Evolutionary conservation across 768 basidiomycete species (phyloP).

Genomic region (Boletus sensibilis): DNA sequence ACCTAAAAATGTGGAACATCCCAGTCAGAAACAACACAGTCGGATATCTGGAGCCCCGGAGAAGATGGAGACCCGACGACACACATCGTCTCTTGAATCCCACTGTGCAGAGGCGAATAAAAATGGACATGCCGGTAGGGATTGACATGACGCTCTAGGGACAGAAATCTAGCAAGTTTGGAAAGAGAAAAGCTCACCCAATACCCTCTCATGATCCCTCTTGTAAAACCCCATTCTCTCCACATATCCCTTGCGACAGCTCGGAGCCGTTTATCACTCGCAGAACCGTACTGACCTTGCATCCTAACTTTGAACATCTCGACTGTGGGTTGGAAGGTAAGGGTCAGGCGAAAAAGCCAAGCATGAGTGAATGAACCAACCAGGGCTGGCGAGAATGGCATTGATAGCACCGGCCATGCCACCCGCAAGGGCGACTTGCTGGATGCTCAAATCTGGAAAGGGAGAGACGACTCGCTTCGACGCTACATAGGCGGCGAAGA

Average conservation of each 20-base stretch:
- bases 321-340: conserved; percentile 41
- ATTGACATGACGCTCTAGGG: background rate
- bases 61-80: background rate
- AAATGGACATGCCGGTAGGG: background rate
- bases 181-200: conserved; percentile 59
- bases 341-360: background rate
- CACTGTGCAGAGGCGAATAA: background rate
- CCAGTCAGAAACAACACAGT: background rate
- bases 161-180: background rate
- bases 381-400: conserved; percentile 88
- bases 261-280: conserved; percentile 74
- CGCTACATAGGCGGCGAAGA: conserved; percentile 88
- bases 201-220: conserved; percentile 94
- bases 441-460: conserved; percentile 77
- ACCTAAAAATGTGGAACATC: conserved; percentile 45
- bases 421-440: conserved; percentile 81
- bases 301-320: conserved; percentile 99
- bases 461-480: conserved; percentile 85
- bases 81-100: background rate
- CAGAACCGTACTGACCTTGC: conserved; percentile 91
- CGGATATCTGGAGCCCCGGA: background rate
- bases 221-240: conserved; percentile 77
- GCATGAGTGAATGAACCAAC: conserved; percentile 34
- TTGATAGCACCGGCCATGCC: conserved; percentile 92
- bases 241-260: conserved; percentile 81